Conservation (phyloP, 768 basidiomycete genomes). For the Trametes elegans region DNA sequence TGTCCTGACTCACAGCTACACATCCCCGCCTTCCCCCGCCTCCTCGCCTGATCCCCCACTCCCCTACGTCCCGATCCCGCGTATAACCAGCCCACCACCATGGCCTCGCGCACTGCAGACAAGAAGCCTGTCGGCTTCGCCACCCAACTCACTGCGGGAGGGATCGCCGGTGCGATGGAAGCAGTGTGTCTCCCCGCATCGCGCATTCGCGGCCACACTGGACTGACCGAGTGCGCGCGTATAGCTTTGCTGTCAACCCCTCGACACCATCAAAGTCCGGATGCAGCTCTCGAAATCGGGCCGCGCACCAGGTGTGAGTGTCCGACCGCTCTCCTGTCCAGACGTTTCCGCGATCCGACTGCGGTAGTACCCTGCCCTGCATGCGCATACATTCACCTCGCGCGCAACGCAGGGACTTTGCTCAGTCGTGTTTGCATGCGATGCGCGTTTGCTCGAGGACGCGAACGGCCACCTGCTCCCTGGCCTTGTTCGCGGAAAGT, state of each 20-base stretch:
- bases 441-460: too few relatives aligned
- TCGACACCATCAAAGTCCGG: slow-evolving; percentile 99
- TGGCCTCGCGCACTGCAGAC: slow-evolving; percentile 32
- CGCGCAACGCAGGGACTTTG: background rate
- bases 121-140: slow-evolving; percentile 83
- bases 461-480: too few relatives aligned
- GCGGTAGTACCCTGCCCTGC: background rate
- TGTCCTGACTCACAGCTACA: background rate
- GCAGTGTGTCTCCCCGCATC: slow-evolving; percentile 53
- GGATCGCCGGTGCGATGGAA: slow-evolving; percentile 91
- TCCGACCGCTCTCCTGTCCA: background rate
- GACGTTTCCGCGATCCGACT: background rate
- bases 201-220: background rate
- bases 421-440: background rate
- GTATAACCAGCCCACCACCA: background rate
- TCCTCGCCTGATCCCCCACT: background rate
- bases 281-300: slow-evolving; percentile 95
- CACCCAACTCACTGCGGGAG: slow-evolving; percentile 91
- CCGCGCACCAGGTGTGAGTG: slow-evolving; percentile 75
- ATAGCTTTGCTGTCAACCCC: slow-evolving; percentile 82
- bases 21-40: background rate
- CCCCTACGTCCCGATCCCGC: background rate
- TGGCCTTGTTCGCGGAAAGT: too few relatives aligned
- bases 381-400: too few relatives aligned
- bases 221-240: background rate